These are phyloP conservation scores for Tolypocladium endophyticum DNA, from an alignment of 2,329 filamentous ascomycete genomes.

Conservation along the genomic window DNA sequence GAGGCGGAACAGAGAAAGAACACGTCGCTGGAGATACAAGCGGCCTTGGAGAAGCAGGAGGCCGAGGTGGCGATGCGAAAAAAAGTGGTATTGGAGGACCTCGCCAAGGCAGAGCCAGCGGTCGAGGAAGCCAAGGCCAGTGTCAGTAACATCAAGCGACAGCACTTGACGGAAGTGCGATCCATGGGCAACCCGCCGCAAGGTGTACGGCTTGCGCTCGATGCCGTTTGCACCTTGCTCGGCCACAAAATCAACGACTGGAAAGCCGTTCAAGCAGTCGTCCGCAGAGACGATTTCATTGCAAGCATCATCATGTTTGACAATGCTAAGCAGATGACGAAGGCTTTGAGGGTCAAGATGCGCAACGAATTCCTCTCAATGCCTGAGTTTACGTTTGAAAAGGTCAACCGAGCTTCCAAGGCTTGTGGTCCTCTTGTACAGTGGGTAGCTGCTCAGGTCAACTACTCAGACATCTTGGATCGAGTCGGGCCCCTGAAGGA, in stretches of 20 bases:
- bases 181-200: slow-evolving; percentile 90
- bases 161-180: slow-evolving; percentile 93
- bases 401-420: slow-evolving; percentile 91
- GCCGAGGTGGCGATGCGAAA: slow-evolving; percentile 72
- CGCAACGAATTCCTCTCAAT: slow-evolving; percentile 84
- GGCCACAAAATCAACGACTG: slow-evolving; percentile 84
- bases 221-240: slow-evolving; percentile 91
- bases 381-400: slow-evolving; percentile 91
- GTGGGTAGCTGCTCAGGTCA: slow-evolving; percentile 94
- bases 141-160: slow-evolving; percentile 96
- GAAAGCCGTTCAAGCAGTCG: slow-evolving; percentile 81
- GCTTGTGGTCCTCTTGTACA: slow-evolving; percentile 94
- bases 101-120: slow-evolving; percentile 85
- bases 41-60: slow-evolving; percentile 79
- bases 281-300: slow-evolving; percentile 93
- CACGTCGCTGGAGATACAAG: slow-evolving; percentile 81
- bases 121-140: slow-evolving; percentile 89
- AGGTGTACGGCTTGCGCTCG: slow-evolving; percentile 83
- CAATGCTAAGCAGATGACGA: slow-evolving; percentile 92
- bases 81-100: slow-evolving; percentile 76
- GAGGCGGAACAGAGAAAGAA: slow-evolving; percentile 88
- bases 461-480: slow-evolving; percentile 94
- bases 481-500: slow-evolving; percentile 85
- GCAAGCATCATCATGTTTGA: slow-evolving; percentile 95
- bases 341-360: slow-evolving; percentile 73